These are phyloP conservation scores for Dictyostelium capitatum DNA, from an alignment of 78 protist species.

Conservation along the genomic window DNA sequence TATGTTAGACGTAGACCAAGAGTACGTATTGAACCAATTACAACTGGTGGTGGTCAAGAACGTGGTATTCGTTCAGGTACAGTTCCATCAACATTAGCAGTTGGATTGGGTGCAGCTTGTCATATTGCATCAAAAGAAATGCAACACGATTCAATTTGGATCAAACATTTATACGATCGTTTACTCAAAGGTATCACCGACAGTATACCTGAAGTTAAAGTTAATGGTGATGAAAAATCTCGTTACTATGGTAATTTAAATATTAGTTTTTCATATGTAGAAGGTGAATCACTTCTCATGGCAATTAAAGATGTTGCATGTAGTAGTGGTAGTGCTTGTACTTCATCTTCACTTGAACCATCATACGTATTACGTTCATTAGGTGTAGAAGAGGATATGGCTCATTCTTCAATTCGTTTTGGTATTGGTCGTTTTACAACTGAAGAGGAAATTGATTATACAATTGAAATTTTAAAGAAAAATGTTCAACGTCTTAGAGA, in stretches of 20 bases:
- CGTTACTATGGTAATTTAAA: slow-evolving; percentile 96
- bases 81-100: slow-evolving; percentile 93
- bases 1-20: slow-evolving; percentile 97
- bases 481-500: slow-evolving; percentile 95
- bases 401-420: slow-evolving; percentile 98
- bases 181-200: slow-evolving; percentile 79
- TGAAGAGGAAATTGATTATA: slow-evolving; percentile 92
- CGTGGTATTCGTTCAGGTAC: slow-evolving; percentile 97
- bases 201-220: slow-evolving; percentile 65
- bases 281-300: slow-evolving; percentile 98
- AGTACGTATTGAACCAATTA: slow-evolving; percentile 93
- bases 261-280: slow-evolving; percentile 97
- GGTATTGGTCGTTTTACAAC: slow-evolving; percentile 97
- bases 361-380: slow-evolving; percentile 97
- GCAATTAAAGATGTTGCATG: slow-evolving; percentile 95
- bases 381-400: slow-evolving; percentile 95
- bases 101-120: slow-evolving; percentile 97
- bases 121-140: slow-evolving; percentile 90
- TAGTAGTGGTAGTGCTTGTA: slow-evolving; percentile 97
- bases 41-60: slow-evolving; percentile 99
- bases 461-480: slow-evolving; percentile 41
- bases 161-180: slow-evolving; percentile 80
- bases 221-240: slow-evolving; percentile 77
- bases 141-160: slow-evolving; percentile 90
- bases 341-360: slow-evolving; percentile 98